phyloP scores from a whole-genome alignment of 805 yeast species.

The Yarrowia hollandica region DNA sequence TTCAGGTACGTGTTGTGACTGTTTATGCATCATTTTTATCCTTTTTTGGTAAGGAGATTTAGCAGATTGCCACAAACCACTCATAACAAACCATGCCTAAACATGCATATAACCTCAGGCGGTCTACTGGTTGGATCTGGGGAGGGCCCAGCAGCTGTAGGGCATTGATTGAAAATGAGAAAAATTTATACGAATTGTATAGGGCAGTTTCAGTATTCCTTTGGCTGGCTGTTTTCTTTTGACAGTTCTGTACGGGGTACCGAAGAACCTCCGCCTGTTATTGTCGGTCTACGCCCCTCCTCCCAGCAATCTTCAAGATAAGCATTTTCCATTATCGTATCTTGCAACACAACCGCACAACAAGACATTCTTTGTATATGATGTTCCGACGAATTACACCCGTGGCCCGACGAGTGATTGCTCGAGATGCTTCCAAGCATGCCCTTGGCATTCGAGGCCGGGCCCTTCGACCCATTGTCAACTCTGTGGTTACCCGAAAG shows the following conservation, averaged over 20 bases:
- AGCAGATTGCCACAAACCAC: slow-evolving; percentile 16
- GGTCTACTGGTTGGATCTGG: neutral
- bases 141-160: neutral
- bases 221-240: too few relatives aligned
- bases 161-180: neutral
- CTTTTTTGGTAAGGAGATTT: neutral
- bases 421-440: neutral
- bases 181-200: too few relatives aligned
- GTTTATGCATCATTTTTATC: neutral
- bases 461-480: slow-evolving; percentile 25
- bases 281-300: slow-evolving; percentile 14
- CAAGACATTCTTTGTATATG: neutral
- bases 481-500: slow-evolving; percentile 23
- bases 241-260: neutral
- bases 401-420: slow-evolving; percentile 23
- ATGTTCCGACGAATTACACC: slow-evolving; percentile 26
- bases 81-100: slow-evolving; percentile 8
- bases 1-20: neutral
- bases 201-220: neutral
- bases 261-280: slow-evolving; percentile 3
- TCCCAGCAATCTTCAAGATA: slow-evolving; percentile 24
- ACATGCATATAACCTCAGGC: slow-evolving; percentile 12
- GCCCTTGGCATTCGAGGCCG: slow-evolving; percentile 17
- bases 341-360: slow-evolving; percentile 4
- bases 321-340: slow-evolving; percentile 12